Base-by-base conservation (phyloP, 192 early-diverging fungal species). In the Gryganskiella cystojenkinii region DNA sequence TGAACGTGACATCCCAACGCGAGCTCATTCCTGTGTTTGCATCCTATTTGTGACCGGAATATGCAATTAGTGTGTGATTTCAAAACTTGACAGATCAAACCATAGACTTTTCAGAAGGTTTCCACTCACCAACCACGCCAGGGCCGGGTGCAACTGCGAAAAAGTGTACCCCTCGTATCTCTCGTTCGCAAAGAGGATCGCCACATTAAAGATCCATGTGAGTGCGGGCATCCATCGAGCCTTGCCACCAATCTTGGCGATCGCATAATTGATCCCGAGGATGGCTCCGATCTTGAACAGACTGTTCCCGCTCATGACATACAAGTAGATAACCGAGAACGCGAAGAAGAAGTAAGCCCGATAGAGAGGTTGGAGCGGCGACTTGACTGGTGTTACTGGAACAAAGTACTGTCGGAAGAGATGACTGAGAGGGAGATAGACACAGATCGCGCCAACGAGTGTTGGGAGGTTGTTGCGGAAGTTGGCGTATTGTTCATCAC, bases 1-100 rank as follows among this genome's bases (percentile, higher is more conserved):
- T 98, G 84, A 97, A 97, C 5, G 90, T 90, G 27, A 96, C 80
- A 65, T 92, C 85, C 97, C 97, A 99, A 37, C 96, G 88, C 13
- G 82, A 79, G 74, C 90, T 79, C 17, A 97, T 61, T 6, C 96
- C 97, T 9, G 72, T 81, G 66, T 87, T 83, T 10, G 60, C 35
- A 71, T 98, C 95, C 90, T 88, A 49, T 20, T 57, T 27, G 9
- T 66, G 31, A n/a, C 44, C 28, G 17, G 34, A 40, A 34, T 47
- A 33, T 10, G 35, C 30, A 27, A 52, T 15, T 37, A 30, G 3
- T 33, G n/a, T 35, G 4, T 9, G 35, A 1, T 25, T 55, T 14
- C 40, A 47, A 46, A 30, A 28, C 35, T 4, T 40, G 10, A 19
- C 24, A 42, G 35, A 6, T 37, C 33, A 22, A 43, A 9, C 11